Evolutionary conservation across 1,284 basidiomycete genomes (phyloP).

Genomic region (Cryptococcus hybrid): DNA sequence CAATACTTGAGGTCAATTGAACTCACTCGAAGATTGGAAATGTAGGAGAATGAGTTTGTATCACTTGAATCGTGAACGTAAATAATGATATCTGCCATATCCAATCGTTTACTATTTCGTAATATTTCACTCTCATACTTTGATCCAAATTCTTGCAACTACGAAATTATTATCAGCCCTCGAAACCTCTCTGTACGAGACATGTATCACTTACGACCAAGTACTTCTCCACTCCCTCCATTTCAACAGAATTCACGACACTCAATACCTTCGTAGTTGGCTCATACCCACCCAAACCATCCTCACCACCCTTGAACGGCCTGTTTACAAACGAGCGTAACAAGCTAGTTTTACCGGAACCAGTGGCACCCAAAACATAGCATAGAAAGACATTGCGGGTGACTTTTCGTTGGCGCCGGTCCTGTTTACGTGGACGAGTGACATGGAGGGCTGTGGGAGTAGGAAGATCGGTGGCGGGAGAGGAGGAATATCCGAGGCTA

Average conservation of each 20-base stretch:
- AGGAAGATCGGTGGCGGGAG: constrained; percentile 46
- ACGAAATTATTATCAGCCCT: constrained; percentile 1
- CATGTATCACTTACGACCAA: constrained; percentile 67
- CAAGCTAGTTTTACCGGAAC: constrained; percentile 90
- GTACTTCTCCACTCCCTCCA: constrained; percentile 92
- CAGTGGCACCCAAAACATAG: constrained; percentile 92
- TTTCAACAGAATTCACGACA: constrained; percentile 94
- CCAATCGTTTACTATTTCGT: constrained; percentile 84
- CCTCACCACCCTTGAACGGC: constrained; percentile 54
- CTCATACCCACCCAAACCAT: constrained; percentile 59
- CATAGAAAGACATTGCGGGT: constrained; percentile 86
- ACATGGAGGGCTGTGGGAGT: constrained; percentile 75
- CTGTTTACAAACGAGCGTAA: constrained; percentile 84
- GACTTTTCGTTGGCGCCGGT: constrained; percentile 82
- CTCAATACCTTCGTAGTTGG: constrained; percentile 86
- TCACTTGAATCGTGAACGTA: constrained; percentile 98
- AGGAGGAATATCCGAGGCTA: constrained; percentile 50
- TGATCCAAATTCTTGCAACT: constrained; percentile 97
- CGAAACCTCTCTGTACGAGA: background rate
- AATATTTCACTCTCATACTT: constrained; percentile 90
- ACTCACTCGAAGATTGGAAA: constrained; percentile 87
- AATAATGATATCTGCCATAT: constrained; percentile 88
- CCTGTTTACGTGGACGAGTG: constrained; percentile 76
- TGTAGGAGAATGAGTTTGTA: constrained; percentile 98
- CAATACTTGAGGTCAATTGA: background rate